Evolutionary conservation across 257 asterid genomes (phyloP), one percentile per base, ranked within the genome.

Genomic region (Nicotiana attenuata): DNA sequence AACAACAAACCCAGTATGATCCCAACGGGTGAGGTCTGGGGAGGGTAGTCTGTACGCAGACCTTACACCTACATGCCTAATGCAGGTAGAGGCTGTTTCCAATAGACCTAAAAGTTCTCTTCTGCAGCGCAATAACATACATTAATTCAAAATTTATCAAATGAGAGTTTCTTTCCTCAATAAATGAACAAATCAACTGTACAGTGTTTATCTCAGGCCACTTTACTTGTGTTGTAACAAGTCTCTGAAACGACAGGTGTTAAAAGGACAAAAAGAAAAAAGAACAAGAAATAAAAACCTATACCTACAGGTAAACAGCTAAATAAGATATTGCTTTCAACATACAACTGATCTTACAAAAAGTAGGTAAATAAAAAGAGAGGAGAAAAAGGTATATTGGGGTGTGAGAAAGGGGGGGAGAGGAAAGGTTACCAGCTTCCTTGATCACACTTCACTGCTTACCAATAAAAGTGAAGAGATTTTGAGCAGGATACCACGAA

Each of bases 131-230:
- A 5, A 10, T 17, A 68, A 29, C 20, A 10, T 17, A 35, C 56
- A 35, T 38, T 6, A n/a, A 68, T 68, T 69, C 78, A 69, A 20
- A 13, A 22, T 24, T 73, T 14, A 73, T 73, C 41, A 73, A 73
- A 73, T 47, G 78, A 73, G 61, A 73, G 65, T 65, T 80, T 35
- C 7, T 28, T 41, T 65, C 53, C 78, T 45, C 65, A 65, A 80
- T 65, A 22, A 80, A 80, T 80, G 83, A 65, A 89, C 86, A 86
- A 85, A 85, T 87, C 57, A 85, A 82, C 94, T 92, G 91, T 93
- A 93, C 94, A 92, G 63, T 50, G 81, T 85, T 85, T 80, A 41
- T 47, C 56, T 75, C 67, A 52, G 47, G 55, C 83, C 79, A 81
- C 73, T 55, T 83, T 53, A 71, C 88, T 84, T 77, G 85, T 57